A percentile compares a stretch with the other conserved stretches of the same genome.
These are phyloP conservation scores for Paradendryphiella salina DNA, from an alignment of 2,329 filamentous ascomycete species.

Conservation along the genomic window DNA sequence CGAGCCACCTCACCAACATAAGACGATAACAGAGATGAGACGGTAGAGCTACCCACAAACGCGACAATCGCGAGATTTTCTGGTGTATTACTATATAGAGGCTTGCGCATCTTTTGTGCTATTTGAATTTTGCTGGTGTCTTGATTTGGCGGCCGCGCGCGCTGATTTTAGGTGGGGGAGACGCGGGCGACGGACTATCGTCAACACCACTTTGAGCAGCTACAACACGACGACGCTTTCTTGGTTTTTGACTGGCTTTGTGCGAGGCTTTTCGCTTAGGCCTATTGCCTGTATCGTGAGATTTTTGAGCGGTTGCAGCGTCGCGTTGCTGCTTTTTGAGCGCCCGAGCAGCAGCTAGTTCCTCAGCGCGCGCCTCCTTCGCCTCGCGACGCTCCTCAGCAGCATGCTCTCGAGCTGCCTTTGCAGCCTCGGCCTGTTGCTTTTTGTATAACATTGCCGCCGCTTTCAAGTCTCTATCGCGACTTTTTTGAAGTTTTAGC, in stretches of 20 bases:
- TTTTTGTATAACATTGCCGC: background rate
- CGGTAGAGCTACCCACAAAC: too few species aligned
- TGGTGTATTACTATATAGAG: background rate
- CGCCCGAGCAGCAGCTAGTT: background rate
- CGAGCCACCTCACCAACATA: too few species aligned
- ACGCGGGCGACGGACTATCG: background rate
- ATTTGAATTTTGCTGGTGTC: background rate
- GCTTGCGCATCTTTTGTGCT: background rate
- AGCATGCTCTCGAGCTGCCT: background rate
- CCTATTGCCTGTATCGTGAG: background rate
- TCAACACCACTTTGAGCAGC: background rate
- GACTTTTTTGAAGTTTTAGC: background rate
- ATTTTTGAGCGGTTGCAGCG: background rate
- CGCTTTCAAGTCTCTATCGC: background rate
- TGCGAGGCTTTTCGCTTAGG: constrained; percentile 1
- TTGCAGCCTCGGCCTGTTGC: background rate
- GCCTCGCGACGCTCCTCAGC: background rate
- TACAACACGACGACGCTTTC: constrained; percentile 2
- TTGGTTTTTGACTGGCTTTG: background rate
- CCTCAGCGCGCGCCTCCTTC: background rate
- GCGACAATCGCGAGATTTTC: too few species aligned
- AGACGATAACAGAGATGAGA: too few species aligned
- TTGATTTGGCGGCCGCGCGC: background rate
- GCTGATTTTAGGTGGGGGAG: background rate
- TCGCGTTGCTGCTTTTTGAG: constrained; percentile 5